Base-by-base conservation (phyloP, 2,329 filamentous ascomycete genomes). In the Colletotrichum sp. region DNA sequence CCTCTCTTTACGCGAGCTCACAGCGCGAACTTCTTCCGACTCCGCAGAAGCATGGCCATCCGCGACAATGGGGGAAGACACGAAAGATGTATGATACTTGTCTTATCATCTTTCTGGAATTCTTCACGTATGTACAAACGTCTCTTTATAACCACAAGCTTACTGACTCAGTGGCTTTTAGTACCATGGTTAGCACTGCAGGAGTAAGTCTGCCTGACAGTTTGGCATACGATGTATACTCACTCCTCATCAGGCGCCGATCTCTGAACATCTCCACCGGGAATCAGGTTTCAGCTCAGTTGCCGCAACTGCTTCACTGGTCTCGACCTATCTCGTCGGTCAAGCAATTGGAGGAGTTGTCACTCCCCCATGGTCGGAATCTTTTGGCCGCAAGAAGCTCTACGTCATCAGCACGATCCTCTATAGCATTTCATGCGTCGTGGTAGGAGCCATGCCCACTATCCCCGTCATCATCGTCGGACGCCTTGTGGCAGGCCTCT, bases 341-440 rank as follows among this genome's bases (percentile, higher is more conserved):
- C 72, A 72, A n/a, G 16, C 36, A 2, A 13, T 75, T n/a, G 72
- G 72, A 4, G 72, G 72, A 2, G 36, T 75, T 13, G 32, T 75
- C 7, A 48, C 71, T 12, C 72, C 72, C 7, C 72, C 72, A 4
- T 71, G 44, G 48, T 67, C 72, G 15, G 72, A 75, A 26, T 62
- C 72, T 1, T 75, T 75, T 28, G 72, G 72, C 22, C 68, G 72
- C 1, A 75, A 75, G 52, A 71, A 67, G 18, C 72, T 71, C 3
- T 75, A 75, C 13, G 52, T 75, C 5, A 7, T 52, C 26, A 72
- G 72, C 60, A 71, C 60, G 10, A 69, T 18, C 6, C 15, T 75
- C 4, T 75, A 72, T 6, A 71, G 72, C 52, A 8, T 75, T 15
- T 59, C 68, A 2, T 75, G 72, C 26, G 9, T 75, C 24, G 8